phyloP scores from a whole-genome alignment of 2,329 filamentous ascomycete species.

The Hymenoscyphus infarciens region DNA sequence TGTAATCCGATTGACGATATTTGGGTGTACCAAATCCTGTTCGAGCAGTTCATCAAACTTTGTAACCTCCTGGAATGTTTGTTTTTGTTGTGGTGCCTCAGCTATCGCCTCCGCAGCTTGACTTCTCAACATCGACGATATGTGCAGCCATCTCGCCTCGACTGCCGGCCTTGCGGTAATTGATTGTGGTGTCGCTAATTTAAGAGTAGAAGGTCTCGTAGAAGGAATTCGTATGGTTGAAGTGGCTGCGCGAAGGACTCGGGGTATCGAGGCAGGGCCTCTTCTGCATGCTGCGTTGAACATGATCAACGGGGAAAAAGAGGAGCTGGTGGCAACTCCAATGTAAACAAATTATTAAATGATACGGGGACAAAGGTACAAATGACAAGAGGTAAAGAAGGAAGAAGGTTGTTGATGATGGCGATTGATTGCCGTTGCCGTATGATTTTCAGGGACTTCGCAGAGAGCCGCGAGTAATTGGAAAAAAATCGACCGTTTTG shows the following conservation, averaged over 20 bases:
- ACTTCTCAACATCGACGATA: slow-evolving; percentile 25
- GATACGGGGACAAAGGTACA: slow-evolving; percentile 10
- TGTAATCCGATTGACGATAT: slow-evolving; percentile 52
- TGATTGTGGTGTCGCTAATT: slow-evolving; percentile 15
- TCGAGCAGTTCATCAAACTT: slow-evolving; percentile 35
- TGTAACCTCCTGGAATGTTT: slow-evolving; percentile 19
- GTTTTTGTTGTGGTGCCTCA: slow-evolving; percentile 1
- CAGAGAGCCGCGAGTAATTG: background rate
- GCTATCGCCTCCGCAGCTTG: slow-evolving; percentile 15
- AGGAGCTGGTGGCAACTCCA: slow-evolving; percentile 5
- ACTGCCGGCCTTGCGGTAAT: slow-evolving; percentile 18
- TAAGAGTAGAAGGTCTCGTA: slow-evolving; percentile 27
- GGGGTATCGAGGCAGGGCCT: slow-evolving; percentile 34
- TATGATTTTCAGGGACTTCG: background rate
- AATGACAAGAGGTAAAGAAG: slow-evolving; percentile 19
- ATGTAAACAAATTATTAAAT: slow-evolving; percentile 17
- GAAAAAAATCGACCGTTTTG: background rate
- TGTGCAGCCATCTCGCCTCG: slow-evolving; percentile 31
- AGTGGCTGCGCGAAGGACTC: slow-evolving; percentile 26
- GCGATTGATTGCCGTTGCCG: slow-evolving; percentile 10
- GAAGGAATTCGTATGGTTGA: slow-evolving; percentile 27
- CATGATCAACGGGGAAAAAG: slow-evolving; percentile 26
- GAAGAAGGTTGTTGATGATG: background rate
- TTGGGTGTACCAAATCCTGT: slow-evolving; percentile 31
- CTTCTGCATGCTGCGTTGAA: slow-evolving; percentile 33